phyloP scores from a whole-genome alignment of 371 early-diverging fungal genomes.

The Rhizomucor pusillus region DNA sequence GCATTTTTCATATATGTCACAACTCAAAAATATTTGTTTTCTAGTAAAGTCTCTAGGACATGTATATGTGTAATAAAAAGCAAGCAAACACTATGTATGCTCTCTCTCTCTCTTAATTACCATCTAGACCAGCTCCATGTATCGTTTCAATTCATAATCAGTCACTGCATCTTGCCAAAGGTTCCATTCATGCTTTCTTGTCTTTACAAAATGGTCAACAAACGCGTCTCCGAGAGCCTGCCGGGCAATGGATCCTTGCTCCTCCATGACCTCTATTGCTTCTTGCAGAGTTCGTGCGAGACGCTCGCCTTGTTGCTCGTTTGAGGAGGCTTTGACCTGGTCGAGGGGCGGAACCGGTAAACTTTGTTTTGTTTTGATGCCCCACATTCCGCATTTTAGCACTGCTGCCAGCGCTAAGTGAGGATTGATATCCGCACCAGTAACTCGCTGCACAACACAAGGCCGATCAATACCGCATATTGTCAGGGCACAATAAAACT shows the following conservation, averaged over 20 bases:
- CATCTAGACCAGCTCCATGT: constrained; percentile 65
- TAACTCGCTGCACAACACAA: constrained; percentile 51
- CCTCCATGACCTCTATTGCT: constrained; percentile 64
- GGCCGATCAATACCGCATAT: no score
- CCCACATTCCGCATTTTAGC: constrained; percentile 76
- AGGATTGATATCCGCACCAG: constrained; percentile 84
- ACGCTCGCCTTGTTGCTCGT: constrained; percentile 27
- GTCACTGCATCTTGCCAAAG: constrained; percentile 77
- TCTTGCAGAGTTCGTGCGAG: constrained; percentile 69
- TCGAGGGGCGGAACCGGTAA: constrained; percentile 44
- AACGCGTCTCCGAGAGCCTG: constrained; percentile 76
- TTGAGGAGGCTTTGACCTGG: constrained; percentile 5
- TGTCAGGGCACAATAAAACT: constrained; percentile 3
- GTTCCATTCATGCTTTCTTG: constrained; percentile 72
- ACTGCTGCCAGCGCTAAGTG: constrained; percentile 78
- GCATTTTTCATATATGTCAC: not conserved
- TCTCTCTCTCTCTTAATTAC: no score
- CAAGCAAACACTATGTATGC: not conserved
- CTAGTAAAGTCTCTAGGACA: no score
- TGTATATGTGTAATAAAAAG: not conserved
- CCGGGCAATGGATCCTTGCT: constrained; percentile 67
- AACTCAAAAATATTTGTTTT: not conserved
- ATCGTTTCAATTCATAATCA: constrained; percentile 72
- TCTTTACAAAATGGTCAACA: constrained; percentile 75
- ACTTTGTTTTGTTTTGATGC: constrained; percentile 61